phyloP scores from a whole-genome alignment of 2,329 filamentous ascomycete species.

The Lachnellula willkommii region DNA sequence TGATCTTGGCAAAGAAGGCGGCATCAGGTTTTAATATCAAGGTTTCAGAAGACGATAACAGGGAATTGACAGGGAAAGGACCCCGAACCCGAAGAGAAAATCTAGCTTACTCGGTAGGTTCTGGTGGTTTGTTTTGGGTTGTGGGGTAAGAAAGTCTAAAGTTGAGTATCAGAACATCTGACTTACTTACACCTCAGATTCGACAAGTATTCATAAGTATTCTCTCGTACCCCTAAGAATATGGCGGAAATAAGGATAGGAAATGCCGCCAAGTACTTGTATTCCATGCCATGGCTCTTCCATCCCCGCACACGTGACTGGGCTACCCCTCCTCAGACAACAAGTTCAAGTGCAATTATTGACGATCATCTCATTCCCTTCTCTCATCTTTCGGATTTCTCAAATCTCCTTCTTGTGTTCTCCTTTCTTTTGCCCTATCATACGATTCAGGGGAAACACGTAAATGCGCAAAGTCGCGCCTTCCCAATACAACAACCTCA shows the following conservation, averaged over 20 bases:
- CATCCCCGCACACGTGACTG: conserved; percentile 2
- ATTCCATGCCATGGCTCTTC: background rate
- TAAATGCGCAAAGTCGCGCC: background rate
- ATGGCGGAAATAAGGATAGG: no score
- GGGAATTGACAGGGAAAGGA: background rate
- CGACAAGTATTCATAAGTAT: no score
- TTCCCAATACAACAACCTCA: no score
- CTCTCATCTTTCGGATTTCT: background rate
- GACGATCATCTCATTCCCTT: background rate
- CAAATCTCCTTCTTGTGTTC: background rate
- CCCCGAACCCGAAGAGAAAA: background rate
- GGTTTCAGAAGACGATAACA: background rate
- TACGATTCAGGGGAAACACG: no score
- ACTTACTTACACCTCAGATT: background rate
- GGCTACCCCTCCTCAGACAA: conserved; percentile 1
- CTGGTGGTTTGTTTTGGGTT: background rate
- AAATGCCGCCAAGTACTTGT: no score
- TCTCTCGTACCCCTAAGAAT: no score
- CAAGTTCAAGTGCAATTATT: background rate
- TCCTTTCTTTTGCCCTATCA: no score
- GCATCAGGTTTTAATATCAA: background rate
- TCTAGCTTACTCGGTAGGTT: background rate
- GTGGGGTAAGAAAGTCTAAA: background rate
- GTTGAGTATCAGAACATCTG: background rate
- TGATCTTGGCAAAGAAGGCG: background rate